A percentile compares a stretch with the other conserved stretches of the same genome.
Conservation (phyloP, 192 early-diverging fungal genomes). For the Backusella liffmaniae region DNA sequence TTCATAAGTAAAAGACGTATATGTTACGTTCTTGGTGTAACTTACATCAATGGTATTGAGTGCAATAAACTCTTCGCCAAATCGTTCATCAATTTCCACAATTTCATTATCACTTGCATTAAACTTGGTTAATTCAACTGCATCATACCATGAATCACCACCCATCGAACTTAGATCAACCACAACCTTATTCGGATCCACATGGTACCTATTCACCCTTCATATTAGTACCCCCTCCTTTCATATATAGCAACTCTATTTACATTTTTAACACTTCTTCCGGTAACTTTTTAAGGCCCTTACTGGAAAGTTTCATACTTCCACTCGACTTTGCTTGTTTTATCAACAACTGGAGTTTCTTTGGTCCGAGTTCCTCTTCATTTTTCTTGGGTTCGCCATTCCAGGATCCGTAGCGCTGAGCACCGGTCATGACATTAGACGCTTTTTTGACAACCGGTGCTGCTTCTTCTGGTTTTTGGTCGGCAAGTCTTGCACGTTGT, state of each 20-base stretch:
- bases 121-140: constrained; percentile 48
- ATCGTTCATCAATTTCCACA: constrained; percentile 41
- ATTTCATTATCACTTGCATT: constrained; percentile 53
- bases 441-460: not conserved
- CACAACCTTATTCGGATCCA: constrained; percentile 45
- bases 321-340: constrained; percentile 35
- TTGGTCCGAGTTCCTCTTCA: not conserved
- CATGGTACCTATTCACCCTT: constrained; percentile 38
- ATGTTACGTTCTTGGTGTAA: not conserved
- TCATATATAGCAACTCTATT: not conserved
- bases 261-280: constrained; percentile 55
- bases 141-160: constrained; percentile 49
- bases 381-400: not conserved
- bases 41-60: constrained; percentile 50
- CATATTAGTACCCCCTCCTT: not conserved
- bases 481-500: constrained; percentile 23
- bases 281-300: constrained; percentile 46
- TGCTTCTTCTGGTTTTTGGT: not conserved
- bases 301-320: constrained; percentile 47
- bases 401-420: constrained; percentile 3
- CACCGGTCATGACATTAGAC: constrained; percentile 13
- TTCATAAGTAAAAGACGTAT: not conserved
- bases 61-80: constrained; percentile 49
- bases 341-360: constrained; percentile 20
- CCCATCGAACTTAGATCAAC: constrained; percentile 46